Percentiles rank a stretch among this genome's conserved stretches.
Conservation (phyloP, 164 flowering plant genomes). For the Macadamia tetraphylla region DNA sequence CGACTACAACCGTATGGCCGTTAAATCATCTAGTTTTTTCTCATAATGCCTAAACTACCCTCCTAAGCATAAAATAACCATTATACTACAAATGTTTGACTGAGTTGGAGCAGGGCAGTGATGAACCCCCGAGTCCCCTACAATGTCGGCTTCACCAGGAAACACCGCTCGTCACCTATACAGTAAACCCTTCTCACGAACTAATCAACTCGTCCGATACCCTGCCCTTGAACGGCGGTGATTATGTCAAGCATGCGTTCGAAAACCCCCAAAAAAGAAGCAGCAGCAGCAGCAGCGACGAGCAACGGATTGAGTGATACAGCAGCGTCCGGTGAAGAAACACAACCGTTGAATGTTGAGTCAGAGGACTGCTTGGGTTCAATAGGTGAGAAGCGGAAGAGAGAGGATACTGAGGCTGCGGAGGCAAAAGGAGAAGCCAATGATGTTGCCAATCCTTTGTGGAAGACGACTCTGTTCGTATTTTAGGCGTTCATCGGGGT, state of each 20-base stretch:
- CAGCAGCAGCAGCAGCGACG: not conserved
- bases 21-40: too few species aligned
- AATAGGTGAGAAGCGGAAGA: slow-evolving; percentile 16
- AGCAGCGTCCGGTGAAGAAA: slow-evolving; percentile 1
- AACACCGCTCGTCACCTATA: slow-evolving; percentile 1
- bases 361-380: slow-evolving; percentile 4
- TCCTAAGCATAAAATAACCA: too few species aligned
- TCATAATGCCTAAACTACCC: too few species aligned
- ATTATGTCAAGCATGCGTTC: slow-evolving; percentile 1
- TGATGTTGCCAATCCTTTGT: slow-evolving; percentile 37
- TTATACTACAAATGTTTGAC: too few species aligned
- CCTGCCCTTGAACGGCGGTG: slow-evolving; percentile 7
- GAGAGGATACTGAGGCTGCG: slow-evolving; percentile 11
- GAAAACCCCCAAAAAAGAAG: not conserved
- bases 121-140: not conserved
- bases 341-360: slow-evolving; percentile 4
- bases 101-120: too few species aligned
- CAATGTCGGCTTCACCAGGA: slow-evolving; percentile 6
- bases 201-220: slow-evolving; percentile 4
- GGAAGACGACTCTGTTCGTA: slow-evolving; percentile 87
- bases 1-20: too few species aligned
- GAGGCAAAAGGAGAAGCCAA: slow-evolving; percentile 17
- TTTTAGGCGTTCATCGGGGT: slow-evolving; percentile 46
- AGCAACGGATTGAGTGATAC: too few species aligned
- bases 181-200: slow-evolving; percentile 1